phyloP scores from a whole-genome alignment of 768 basidiomycete genomes.

The Auricularia cornea region DNA sequence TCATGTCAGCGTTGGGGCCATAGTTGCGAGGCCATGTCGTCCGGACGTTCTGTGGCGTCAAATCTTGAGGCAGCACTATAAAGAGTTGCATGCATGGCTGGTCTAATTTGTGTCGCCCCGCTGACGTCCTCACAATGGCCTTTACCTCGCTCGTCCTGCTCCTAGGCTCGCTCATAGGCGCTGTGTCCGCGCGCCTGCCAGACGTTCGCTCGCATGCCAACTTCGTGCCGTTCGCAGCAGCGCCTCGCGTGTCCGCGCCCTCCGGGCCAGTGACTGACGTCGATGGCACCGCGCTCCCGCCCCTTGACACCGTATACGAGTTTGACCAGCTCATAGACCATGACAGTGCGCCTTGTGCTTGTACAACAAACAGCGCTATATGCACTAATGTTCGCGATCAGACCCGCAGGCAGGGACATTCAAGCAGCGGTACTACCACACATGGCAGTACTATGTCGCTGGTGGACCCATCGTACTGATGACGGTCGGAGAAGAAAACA shows the following conservation, averaged over 20 bases:
- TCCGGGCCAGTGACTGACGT: background rate
- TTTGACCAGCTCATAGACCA: conserved; percentile 52
- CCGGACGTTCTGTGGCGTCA: no score
- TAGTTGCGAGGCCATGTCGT: no score
- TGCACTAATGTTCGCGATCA: no score
- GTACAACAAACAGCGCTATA: no score
- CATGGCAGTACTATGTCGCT: conserved; percentile 38
- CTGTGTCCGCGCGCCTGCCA: conserved; percentile 8
- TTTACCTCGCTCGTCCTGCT: background rate
- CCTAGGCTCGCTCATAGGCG: background rate
- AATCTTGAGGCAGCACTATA: no score
- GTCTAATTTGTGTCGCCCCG: no score
- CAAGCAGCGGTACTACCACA: background rate
- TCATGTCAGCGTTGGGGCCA: no score
- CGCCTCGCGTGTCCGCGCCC: background rate
- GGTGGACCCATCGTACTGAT: conserved; percentile 4
- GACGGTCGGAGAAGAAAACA: no score
- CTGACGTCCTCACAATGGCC: background rate
- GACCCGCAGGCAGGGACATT: conserved; percentile 1
- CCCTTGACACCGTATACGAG: conserved; percentile 32
- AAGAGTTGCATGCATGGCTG: no score
- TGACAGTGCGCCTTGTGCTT: conserved; percentile 37
- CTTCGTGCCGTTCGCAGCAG: conserved; percentile 7
- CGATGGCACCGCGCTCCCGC: conserved; percentile 14
- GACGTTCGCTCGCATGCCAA: conserved; percentile 17